Base-by-base conservation (phyloP, 768 basidiomycete genomes). In the Trametes cinnabarina region DNA sequence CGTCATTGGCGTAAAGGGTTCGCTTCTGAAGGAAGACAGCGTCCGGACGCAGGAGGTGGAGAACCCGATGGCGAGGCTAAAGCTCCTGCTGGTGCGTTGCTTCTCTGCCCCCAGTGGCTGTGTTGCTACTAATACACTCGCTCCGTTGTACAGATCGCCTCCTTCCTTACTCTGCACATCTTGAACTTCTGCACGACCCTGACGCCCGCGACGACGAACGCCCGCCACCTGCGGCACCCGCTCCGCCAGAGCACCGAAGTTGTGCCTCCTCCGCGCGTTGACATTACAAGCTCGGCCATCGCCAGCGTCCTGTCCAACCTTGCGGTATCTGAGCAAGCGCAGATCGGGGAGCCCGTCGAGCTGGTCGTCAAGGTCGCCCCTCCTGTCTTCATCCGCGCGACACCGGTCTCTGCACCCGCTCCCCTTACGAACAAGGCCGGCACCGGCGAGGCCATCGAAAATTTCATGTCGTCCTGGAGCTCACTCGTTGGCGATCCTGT, bases 171-270 rank as follows among this genome's bases (percentile, higher is more conserved):
- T 0, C 75, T 99, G 2, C 97, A 99, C 65, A 83, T 94, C 53
- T 82, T 97, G 61, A 98, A 98, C 77, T 83, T 98, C 57, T 89
- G 88, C 71, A 90, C 95, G 0, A 94, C 97, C 0, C 82, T 99
- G 47, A 88, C 94, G 0, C 81, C 85, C 30, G 77, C 80, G n/a
- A 79, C 84, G 64, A 70, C 83, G 56, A 63, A 83, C 72, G 64
- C 79, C 63, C 73, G 80, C 57, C 73, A 77, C 67, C 76, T 73
- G 26, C 72, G 73, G 46, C 68, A 72, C 34, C 52, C 67, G 19
- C 55, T 65, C n/a, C 65, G 62, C 40, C 23, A 64, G 8, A 57
- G 60, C 20, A 51, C 60, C 32, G 73, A 71, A 37, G 51, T 62
- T 15, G 63, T 64, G 25, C 61, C 63, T 19, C 62, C 73, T 7